Percentiles rank a stretch among this genome's conserved stretches.
Evolutionary conservation across 1,284 basidiomycete genomes (phyloP).

Genomic region (Tremellales sp.): DNA sequence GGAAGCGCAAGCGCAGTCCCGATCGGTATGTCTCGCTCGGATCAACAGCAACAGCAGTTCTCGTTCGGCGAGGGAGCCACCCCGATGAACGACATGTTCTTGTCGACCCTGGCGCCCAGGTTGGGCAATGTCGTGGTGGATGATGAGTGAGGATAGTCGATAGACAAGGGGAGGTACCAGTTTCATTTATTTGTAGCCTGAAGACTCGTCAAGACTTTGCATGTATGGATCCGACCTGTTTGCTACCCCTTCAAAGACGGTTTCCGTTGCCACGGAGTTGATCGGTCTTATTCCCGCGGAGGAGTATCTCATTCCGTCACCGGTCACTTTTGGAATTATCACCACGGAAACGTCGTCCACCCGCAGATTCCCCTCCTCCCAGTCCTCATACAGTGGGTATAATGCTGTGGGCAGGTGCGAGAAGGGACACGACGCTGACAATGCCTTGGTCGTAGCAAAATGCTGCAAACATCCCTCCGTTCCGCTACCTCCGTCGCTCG

Average conservation of each 20-base stretch:
- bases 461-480: conserved; percentile 23
- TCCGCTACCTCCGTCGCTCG: conserved; percentile 26
- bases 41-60: conserved; percentile 9
- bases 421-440: not conserved
- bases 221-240: too few species aligned
- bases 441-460: not conserved
- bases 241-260: too few species aligned
- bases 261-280: not conserved
- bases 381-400: not conserved
- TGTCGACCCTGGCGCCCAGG: conserved; percentile 52
- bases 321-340: not conserved
- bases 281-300: not conserved
- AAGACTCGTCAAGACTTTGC: too few species aligned
- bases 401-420: not conserved
- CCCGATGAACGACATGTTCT: conserved; percentile 53
- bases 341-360: not conserved
- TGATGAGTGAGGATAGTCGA: too few species aligned
- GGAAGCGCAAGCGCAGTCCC: not conserved
- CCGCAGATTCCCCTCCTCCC: not conserved
- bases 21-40: conserved; percentile 3
- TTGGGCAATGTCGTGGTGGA: too few species aligned
- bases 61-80: conserved; percentile 38
- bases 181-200: too few species aligned
- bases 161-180: too few species aligned
- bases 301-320: not conserved